Base-by-base conservation (phyloP, 192 early-diverging fungal species). In the Dissophora globulifera region DNA sequence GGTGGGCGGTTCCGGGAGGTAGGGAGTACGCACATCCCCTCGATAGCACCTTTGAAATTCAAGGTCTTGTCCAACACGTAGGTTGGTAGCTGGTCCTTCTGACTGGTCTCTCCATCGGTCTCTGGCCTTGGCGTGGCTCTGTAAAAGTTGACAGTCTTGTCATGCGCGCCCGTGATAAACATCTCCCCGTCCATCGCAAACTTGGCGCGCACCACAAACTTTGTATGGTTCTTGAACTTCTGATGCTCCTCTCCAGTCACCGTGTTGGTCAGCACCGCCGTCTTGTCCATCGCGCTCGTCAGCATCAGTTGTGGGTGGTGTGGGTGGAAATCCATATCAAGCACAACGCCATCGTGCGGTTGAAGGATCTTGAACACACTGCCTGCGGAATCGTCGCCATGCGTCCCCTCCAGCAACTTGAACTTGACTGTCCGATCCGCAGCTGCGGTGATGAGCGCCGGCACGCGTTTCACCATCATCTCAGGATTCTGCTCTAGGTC, bases 321-420 rank as follows among this genome's bases (percentile, higher is more conserved):
- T n/a, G 89, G 91, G 69, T 91, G 89, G 47, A 89, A 84, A 48
- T 89, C 87, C 30, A 90, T 78, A 23, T 84, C 82, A 17, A 94
- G 81, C 11, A 86, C 81, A 19, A 87, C 85, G 5, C 87, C 89
- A 19, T 84, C 75, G 48, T 89, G 88, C 59, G 85, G 78, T 11
- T 81, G 63, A 15, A 84, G 69, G 32, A 72, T 72, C 42, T 61
- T 62, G 58, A 79, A 79, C 17, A 72, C 71, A 16, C 65, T 38
- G 25, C 76, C 74, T 0, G 69, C 76, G 17, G 69, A 67, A 48
- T 66, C 52, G 19, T 86, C 61, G 2, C 79, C 71, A 16, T 76
- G 64, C 10, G 82, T 80, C 1, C 67, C 79, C 26, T 80, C 57
- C 22, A 82, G 55, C 30, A 83, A 67, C 1, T 84, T 78, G 20